Conservation (phyloP, 2,329 filamentous ascomycete genomes). For the Cordyceps militaris region DNA sequence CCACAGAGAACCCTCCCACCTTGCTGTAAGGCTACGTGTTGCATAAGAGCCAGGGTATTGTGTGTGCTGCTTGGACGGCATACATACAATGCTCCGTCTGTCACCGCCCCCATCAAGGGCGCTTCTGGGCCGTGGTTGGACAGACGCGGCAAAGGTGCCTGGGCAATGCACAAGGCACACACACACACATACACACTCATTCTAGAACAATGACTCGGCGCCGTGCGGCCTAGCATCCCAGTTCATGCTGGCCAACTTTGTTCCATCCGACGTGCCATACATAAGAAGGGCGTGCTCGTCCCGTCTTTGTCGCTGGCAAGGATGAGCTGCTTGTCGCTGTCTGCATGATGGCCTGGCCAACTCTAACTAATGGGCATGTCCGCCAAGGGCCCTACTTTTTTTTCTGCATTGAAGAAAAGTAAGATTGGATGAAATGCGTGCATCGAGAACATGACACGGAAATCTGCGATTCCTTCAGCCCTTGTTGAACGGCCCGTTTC, state of each 20-base stretch:
- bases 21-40: too few relatives aligned
- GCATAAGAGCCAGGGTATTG: too few relatives aligned
- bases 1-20: too few relatives aligned
- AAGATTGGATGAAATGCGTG: neutral
- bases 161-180: neutral
- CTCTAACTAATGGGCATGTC: neutral
- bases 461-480: conserved; percentile 1
- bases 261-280: too few relatives aligned
- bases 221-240: too few relatives aligned
- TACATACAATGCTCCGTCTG: neutral
- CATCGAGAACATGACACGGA: neutral
- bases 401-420: neutral
- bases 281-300: too few relatives aligned
- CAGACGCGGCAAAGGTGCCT: neutral
- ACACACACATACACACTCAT: neutral
- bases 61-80: neutral
- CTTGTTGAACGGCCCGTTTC: neutral
- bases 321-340: too few relatives aligned
- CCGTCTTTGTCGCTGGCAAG: too few relatives aligned
- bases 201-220: neutral
- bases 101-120: neutral
- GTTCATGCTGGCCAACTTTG: too few relatives aligned
- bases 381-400: neutral
- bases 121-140: neutral
- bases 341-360: too few relatives aligned